Evolutionary conservation across 108 stramenopile species (phyloP).

Genomic region (Cyclotella baltica): DNA sequence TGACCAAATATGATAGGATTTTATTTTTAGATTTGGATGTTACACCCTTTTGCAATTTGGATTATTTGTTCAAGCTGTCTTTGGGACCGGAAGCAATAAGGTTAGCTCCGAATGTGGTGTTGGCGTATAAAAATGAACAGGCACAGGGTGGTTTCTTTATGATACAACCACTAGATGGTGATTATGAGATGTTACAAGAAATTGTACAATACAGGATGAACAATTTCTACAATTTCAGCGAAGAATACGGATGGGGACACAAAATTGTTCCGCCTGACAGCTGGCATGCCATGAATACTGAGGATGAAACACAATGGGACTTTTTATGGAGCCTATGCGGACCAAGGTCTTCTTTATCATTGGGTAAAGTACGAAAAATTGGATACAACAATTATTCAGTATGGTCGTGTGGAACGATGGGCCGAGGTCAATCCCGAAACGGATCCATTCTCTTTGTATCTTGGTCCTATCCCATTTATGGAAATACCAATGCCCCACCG

Average conservation of each 20-base stretch:
- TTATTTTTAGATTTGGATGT: slow-evolving; percentile 79
- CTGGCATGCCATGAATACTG: slow-evolving; percentile 21
- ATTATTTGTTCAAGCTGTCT: slow-evolving; percentile 64
- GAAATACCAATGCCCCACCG: slow-evolving; percentile 10
- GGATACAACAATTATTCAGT: slow-evolving; percentile 45
- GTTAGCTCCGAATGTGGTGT: slow-evolving; percentile 57
- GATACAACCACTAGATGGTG: slow-evolving; percentile 49
- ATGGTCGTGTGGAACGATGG: neutral
- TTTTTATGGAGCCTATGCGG: slow-evolving; percentile 55
- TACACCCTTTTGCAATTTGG: slow-evolving; percentile 67
- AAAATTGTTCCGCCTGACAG: slow-evolving; percentile 6
- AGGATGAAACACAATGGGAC: slow-evolving; percentile 44
- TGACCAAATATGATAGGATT: slow-evolving; percentile 70
- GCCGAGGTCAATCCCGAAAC: neutral
- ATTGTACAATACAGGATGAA: slow-evolving; percentile 4
- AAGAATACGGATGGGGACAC: slow-evolving; percentile 50
- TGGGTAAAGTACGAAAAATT: slow-evolving; percentile 54
- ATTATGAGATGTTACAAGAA: slow-evolving; percentile 34
- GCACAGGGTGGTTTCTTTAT: slow-evolving; percentile 63
- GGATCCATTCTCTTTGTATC: neutral
- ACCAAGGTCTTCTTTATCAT: slow-evolving; percentile 67
- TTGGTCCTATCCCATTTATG: neutral
- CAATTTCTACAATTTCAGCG: slow-evolving; percentile 3
- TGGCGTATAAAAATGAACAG: slow-evolving; percentile 49
- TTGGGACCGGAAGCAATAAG: slow-evolving; percentile 20